Evolutionary conservation across 371 early-diverging fungal genomes (phyloP), one percentile per base, ranked within the genome.

Genomic region (Actinomortierella wolfii): DNA sequence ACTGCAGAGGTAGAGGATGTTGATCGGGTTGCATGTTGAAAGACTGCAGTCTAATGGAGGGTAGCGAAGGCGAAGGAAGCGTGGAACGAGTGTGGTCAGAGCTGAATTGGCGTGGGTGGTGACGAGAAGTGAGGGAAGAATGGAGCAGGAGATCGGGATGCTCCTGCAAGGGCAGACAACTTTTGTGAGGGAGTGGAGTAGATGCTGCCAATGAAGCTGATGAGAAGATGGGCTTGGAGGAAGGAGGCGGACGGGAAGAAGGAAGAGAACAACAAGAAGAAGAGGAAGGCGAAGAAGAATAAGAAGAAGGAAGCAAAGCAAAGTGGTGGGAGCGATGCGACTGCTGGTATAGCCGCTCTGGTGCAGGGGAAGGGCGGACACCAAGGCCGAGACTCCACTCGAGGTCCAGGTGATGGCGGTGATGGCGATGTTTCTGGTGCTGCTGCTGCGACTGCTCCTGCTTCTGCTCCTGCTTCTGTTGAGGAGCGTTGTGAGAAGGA

Each of bases 21-120:
- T 56, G 61, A 34, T 42, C 29, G 3, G 47, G 62, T 25, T 46
- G 53, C 34, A 51, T 56, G 21, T 54, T 57, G 28, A 61, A 57
- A 26, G 47, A 53, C 13, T 24, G 56, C 20, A 44, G 56, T 28
- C 56, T 56, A 34, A 47, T 47, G 47, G 47, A 18, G 47, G 24
- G 47, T 21, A 21, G 47, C 17, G 8, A 8, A 3, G 8, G 20
- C 1, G 21, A 24, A 21, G 47, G 2, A 24, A 47, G 21, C 11
- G 20, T 18, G 47, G 17, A 24, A 21, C 21, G 8, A 21, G 11
- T 15, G 47, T 11, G 28, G 54, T 64, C 24, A 47, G 64, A 44
- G 28, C 47, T 21, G 59, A 57, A 64, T 53, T 48, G 51, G 48
- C 15, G 17, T 47, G 1, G 41, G 9, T 41, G 52, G 48, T 42